phyloP scores from a whole-genome alignment of 345 rosid genomes.

The Ceriops decandra region DNA sequence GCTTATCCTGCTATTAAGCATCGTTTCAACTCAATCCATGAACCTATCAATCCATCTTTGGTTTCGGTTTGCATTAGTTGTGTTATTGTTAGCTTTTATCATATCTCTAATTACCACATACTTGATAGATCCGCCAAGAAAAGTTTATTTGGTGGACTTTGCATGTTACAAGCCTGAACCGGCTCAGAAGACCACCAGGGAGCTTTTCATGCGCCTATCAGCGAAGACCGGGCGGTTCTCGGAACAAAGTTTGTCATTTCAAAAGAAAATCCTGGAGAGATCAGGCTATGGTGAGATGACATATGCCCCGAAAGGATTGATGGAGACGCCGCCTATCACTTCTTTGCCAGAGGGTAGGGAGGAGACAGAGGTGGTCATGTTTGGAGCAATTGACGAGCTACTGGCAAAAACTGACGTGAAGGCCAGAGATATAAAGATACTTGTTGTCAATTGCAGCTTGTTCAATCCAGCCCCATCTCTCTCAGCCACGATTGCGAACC shows the following conservation, averaged over 20 bases:
- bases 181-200: too few species aligned
- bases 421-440: slow-evolving; percentile 17
- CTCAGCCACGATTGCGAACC: slow-evolving; percentile 19
- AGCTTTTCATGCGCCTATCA: background rate
- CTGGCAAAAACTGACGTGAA: slow-evolving; percentile 13
- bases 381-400: slow-evolving; percentile 23
- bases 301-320: slow-evolving; percentile 8
- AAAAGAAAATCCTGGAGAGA: slow-evolving; percentile 14
- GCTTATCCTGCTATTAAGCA: background rate
- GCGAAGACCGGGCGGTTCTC: background rate
- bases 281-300: slow-evolving; percentile 22
- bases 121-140: too few species aligned
- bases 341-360: slow-evolving; percentile 5
- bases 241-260: slow-evolving; percentile 15
- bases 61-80: too few species aligned
- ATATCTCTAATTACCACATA: too few species aligned
- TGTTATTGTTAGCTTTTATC: too few species aligned
- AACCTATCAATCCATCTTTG: too few species aligned
- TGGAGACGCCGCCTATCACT: background rate
- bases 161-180: too few species aligned
- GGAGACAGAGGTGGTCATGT: slow-evolving; percentile 18
- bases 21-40: background rate
- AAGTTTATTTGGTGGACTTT: too few species aligned
- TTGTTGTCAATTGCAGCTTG: slow-evolving; percentile 25
- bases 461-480: slow-evolving; percentile 28